Evolutionary conservation across 2,329 filamentous ascomycete genomes (phyloP).

Genomic region (Calonectria naviculata): DNA sequence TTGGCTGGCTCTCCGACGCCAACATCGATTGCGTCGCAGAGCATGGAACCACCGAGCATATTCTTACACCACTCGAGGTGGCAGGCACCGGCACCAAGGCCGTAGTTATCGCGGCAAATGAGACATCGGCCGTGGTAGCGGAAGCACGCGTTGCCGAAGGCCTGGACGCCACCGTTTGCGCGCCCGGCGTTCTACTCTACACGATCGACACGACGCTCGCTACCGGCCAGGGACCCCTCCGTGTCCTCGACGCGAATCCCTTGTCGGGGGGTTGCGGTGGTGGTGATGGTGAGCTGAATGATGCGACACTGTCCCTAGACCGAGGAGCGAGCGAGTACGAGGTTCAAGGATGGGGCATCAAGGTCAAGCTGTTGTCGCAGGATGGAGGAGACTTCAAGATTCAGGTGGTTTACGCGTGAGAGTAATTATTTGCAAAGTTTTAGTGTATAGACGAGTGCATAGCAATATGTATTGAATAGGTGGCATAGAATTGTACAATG

Average conservation of each 20-base stretch:
- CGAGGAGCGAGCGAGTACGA: conserved; percentile 11
- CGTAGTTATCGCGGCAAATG: conserved; percentile 21
- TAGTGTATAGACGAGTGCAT: not conserved
- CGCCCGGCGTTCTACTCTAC: conserved; percentile 49
- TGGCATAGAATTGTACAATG: not conserved
- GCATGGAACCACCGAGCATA: conserved; percentile 41
- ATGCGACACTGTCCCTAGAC: conserved; percentile 41
- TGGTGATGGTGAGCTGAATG: conserved; percentile 41
- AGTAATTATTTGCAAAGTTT: too few relatives aligned
- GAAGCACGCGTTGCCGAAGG: conserved; percentile 42
- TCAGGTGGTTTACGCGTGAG: conserved; percentile 1
- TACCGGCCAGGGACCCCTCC: conserved; percentile 45
- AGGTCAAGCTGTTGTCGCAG: conserved; percentile 22
- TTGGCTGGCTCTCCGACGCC: conserved; percentile 49
- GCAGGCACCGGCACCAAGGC: conserved; percentile 23
- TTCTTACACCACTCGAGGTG: conserved; percentile 20
- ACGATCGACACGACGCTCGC: conserved; percentile 42
- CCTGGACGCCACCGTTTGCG: conserved; percentile 42
- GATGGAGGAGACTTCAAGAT: conserved; percentile 17
- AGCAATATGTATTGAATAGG: not conserved
- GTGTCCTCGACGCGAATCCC: conserved; percentile 47
- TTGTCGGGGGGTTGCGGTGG: conserved; percentile 41
- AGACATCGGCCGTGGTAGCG: conserved; percentile 42
- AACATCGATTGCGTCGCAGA: conserved; percentile 46
- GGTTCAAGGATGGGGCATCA: conserved; percentile 25